Conservation (phyloP, 2,329 filamentous ascomycete species). For the Alternaria sp. region DNA sequence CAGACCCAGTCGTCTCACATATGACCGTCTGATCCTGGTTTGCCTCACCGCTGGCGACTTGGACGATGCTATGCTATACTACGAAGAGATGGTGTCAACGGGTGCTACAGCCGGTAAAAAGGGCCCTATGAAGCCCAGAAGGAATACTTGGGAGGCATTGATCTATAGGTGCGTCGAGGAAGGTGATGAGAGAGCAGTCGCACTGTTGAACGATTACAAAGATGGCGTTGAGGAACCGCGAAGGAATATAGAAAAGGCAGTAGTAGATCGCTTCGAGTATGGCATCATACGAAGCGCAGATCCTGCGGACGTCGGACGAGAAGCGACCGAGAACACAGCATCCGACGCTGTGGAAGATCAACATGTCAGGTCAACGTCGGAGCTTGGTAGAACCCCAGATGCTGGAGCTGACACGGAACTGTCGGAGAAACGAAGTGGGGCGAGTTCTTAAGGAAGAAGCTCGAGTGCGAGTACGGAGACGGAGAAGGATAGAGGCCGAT, state of each 20-base stretch:
- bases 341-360: constrained; percentile 2
- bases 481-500: not conserved
- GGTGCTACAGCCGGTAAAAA: constrained; percentile 15
- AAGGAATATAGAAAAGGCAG: constrained; percentile 18
- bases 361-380: constrained; percentile 1
- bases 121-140: constrained; percentile 21
- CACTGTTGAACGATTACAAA: constrained; percentile 28
- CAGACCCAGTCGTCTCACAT: constrained; percentile 65
- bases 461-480: not conserved
- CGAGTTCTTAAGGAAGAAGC: not conserved
- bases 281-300: constrained; percentile 6
- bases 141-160: constrained; percentile 28
- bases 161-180: constrained; percentile 17
- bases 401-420: constrained; percentile 7
- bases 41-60: constrained; percentile 56
- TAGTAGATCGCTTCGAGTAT: constrained; percentile 26
- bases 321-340: not conserved
- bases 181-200: constrained; percentile 30
- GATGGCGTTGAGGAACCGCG: constrained; percentile 21
- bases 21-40: constrained; percentile 68
- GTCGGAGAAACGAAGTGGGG: constrained; percentile 2
- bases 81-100: constrained; percentile 57
- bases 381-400: constrained; percentile 1
- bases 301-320: not conserved
- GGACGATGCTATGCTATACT: constrained; percentile 59